These are phyloP conservation scores for Tetrapyrgos nigripes DNA, from an alignment of 1,284 basidiomycete species.

Conservation along the genomic window DNA sequence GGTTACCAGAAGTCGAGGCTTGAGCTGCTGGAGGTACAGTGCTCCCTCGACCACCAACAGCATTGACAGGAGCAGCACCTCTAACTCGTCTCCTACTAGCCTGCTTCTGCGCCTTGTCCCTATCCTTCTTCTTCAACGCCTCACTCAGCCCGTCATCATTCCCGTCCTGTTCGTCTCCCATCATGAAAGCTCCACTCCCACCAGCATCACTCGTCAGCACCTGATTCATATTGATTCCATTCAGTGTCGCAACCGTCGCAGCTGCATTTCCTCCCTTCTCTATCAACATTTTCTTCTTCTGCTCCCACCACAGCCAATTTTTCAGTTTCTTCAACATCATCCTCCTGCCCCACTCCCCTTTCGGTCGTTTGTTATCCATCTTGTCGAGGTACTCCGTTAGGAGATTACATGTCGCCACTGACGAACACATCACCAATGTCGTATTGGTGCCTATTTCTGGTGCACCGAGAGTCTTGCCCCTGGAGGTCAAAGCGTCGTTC, in stretches of 20 bases:
- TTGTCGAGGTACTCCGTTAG: conserved; percentile 81
- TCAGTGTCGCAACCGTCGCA: background rate
- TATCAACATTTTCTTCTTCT: conserved; percentile 51
- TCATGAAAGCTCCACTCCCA: conserved; percentile 2
- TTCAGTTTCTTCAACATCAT: conserved; percentile 85
- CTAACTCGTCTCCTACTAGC: conserved; percentile 66
- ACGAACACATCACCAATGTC: conserved; percentile 90
- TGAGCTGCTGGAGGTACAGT: conserved; percentile 17
- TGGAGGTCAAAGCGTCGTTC: conserved; percentile 30
- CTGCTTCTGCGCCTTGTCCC: conserved; percentile 57
- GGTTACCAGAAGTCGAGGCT: conserved; percentile 1
- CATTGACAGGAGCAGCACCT: conserved; percentile 61
- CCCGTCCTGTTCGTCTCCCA: background rate
- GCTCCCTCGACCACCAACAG: conserved; percentile 20
- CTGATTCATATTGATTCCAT: background rate
- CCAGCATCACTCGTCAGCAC: background rate
- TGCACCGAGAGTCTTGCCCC: background rate
- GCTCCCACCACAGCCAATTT: conserved; percentile 86
- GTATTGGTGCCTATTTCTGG: conserved; percentile 70
- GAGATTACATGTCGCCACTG: conserved; percentile 76
- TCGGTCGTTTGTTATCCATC: conserved; percentile 63
- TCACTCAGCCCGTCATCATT: conserved; percentile 55
- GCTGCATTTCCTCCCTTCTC: conserved; percentile 25
- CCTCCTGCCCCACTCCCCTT: conserved; percentile 64
- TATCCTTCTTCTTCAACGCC: conserved; percentile 79